phyloP scores from a whole-genome alignment of 306 rosid genomes.

The Amphicarpaea edgeworthii region DNA sequence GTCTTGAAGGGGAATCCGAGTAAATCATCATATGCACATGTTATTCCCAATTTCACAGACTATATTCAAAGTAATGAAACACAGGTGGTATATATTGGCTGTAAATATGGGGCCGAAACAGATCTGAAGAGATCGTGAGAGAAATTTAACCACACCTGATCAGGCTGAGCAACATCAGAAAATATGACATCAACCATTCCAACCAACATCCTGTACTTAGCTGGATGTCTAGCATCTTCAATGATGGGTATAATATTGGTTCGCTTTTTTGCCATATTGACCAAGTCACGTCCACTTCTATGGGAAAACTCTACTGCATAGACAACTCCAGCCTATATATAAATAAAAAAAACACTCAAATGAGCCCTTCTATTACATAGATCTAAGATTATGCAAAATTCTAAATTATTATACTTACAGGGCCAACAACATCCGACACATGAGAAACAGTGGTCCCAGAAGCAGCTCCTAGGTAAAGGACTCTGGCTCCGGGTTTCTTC shows the following conservation, averaged over 20 bases:
- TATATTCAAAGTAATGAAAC: background rate
- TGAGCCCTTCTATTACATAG: background rate
- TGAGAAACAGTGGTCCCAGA: constrained; percentile 97
- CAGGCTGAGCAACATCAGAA: constrained; percentile 99
- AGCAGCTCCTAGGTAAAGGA: constrained; percentile 95
- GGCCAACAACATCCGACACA: constrained; percentile 95
- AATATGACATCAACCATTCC: constrained; percentile 99
- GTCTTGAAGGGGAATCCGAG: constrained; percentile 87
- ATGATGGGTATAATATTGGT: constrained; percentile 91
- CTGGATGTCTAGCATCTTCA: constrained; percentile 98
- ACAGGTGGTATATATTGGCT: background rate
- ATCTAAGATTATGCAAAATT: background rate
- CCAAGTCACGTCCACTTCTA: constrained; percentile 95
- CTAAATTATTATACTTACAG: constrained; percentile 56
- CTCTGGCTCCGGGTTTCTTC: constrained; percentile 87
- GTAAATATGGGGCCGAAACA: background rate
- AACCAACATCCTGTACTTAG: constrained; percentile 88
- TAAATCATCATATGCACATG: constrained; percentile 46
- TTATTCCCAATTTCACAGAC: background rate
- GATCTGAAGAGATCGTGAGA: background rate
- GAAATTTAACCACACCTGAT: constrained; percentile 70
- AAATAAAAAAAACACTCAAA: background rate
- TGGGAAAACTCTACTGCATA: constrained; percentile 99
- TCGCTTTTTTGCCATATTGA: constrained; percentile 93
- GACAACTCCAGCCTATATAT: constrained; percentile 75